These are phyloP conservation scores for Termitomyces sp. DNA, from an alignment of 1,284 basidiomycete genomes.

Conservation along the genomic window DNA sequence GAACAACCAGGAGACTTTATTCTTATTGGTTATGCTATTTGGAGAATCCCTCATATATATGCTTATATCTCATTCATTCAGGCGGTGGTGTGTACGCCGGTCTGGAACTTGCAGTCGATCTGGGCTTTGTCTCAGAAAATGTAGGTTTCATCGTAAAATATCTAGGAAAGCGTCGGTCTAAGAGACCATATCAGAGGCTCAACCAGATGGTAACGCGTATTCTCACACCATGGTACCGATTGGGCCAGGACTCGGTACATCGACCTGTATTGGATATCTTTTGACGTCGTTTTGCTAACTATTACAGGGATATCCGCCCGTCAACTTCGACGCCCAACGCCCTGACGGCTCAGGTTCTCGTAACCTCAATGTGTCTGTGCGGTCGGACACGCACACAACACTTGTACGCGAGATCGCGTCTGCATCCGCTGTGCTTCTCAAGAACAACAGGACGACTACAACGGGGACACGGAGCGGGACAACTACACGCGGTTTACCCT, in stretches of 20 bases:
- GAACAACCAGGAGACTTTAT: constrained; percentile 44
- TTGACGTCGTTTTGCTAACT: neutral
- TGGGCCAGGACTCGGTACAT: constrained; percentile 43
- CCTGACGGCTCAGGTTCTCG: constrained; percentile 37
- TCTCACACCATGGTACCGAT: constrained; percentile 53
- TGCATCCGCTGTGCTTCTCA: constrained; percentile 71
- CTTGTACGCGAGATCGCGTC: constrained; percentile 63
- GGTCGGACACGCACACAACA: constrained; percentile 45
- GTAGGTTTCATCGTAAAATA: constrained; percentile 26
- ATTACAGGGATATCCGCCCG: constrained; percentile 43
- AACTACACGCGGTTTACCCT: constrained; percentile 35
- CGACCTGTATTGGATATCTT: neutral
- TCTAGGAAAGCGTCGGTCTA: neutral
- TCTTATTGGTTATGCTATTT: constrained; percentile 26
- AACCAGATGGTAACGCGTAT: constrained; percentile 68
- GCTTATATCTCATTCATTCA: constrained; percentile 4
- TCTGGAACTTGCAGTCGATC: constrained; percentile 31
- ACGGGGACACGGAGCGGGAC: constrained; percentile 26
- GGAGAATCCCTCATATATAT: neutral
- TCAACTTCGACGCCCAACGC: constrained; percentile 50
- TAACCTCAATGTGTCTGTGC: constrained; percentile 57
- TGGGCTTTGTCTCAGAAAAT: constrained; percentile 38
- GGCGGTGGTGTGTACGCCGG: constrained; percentile 34
- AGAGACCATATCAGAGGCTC: constrained; percentile 34
- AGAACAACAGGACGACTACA: constrained; percentile 50